phyloP scores from a whole-genome alignment of 305 asterid genomes.

The Fraxinus paxiana region DNA sequence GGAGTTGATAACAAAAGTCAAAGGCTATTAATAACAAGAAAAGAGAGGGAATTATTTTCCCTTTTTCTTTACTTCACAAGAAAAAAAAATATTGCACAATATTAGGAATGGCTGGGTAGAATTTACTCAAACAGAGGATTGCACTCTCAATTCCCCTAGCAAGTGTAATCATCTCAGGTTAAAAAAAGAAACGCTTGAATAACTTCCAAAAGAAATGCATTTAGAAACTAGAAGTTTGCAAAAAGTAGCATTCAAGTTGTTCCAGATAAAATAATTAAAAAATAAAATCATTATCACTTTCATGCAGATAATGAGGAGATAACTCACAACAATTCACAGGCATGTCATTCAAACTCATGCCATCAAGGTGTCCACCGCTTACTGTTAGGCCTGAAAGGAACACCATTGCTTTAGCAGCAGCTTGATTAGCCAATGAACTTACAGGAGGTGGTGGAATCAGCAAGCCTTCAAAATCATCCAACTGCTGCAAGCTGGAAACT shows the following conservation, averaged over 20 bases:
- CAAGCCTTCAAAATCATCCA: slow-evolving; percentile 81
- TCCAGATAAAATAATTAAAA: slow-evolving; percentile 17
- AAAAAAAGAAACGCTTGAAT: background rate
- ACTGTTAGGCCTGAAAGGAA: slow-evolving; percentile 71
- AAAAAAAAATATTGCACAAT: background rate
- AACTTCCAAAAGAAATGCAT: slow-evolving; percentile 12
- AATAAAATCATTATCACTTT: background rate
- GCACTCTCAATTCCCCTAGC: slow-evolving; percentile 15
- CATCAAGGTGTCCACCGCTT: slow-evolving; percentile 77
- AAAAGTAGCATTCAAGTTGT: slow-evolving; percentile 17
- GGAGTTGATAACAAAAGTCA: slow-evolving; percentile 2
- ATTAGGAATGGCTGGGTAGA: slow-evolving; percentile 9
- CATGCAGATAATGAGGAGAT: slow-evolving; percentile 18
- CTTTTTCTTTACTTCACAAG: slow-evolving; percentile 18
- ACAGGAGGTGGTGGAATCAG: slow-evolving; percentile 75
- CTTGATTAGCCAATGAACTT: slow-evolving; percentile 86
- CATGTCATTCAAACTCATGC: slow-evolving; percentile 75
- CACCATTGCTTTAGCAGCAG: slow-evolving; percentile 91
- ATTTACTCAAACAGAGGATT: slow-evolving; percentile 13
- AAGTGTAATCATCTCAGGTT: slow-evolving; percentile 6
- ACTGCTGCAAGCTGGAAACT: slow-evolving; percentile 69
- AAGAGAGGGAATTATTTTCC: background rate
- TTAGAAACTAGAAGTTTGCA: background rate
- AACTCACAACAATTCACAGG: slow-evolving; percentile 79
- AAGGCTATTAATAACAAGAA: slow-evolving; percentile 11